A percentile compares a stretch with the other conserved stretches of the same genome.
These are phyloP conservation scores for Torulaspora pretoriensis DNA, from an alignment of 1,139 yeast genomes.

Conservation along the genomic window DNA sequence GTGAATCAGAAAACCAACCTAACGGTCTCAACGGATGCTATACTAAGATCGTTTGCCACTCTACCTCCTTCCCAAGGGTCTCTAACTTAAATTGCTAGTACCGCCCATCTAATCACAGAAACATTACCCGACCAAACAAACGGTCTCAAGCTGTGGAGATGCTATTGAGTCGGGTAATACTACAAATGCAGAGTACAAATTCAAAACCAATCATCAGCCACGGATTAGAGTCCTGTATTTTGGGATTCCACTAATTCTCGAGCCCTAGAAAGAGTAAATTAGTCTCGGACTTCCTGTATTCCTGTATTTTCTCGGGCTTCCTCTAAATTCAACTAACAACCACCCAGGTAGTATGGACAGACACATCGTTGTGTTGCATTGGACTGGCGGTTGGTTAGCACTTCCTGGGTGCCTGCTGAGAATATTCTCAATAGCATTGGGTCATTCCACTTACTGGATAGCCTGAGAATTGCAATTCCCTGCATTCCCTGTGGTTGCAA, in stretches of 20 bases:
- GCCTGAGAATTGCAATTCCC: not conserved
- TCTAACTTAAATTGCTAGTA: not conserved
- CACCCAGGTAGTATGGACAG: not conserved
- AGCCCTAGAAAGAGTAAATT: not conserved
- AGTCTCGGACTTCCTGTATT: slow-evolving; percentile 5
- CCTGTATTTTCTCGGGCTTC: slow-evolving; percentile 4
- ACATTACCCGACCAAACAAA: not conserved
- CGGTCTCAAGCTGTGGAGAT: too few relatives aligned
- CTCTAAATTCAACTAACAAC: not conserved
- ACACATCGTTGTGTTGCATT: not conserved
- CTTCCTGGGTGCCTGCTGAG: not conserved
- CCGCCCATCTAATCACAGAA: not conserved
- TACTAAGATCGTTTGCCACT: too few relatives aligned
- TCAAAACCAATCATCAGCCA: too few relatives aligned
- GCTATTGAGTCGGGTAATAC: not conserved
- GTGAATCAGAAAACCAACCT: not conserved
- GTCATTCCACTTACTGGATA: not conserved
- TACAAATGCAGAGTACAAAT: not conserved
- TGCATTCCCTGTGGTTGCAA: slow-evolving; percentile 1
- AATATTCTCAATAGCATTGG: not conserved
- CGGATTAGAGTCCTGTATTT: not conserved
- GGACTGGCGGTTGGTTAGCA: not conserved
- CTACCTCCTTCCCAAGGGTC: not conserved
- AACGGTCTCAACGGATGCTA: too few relatives aligned
- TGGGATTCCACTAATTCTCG: slow-evolving; percentile 1